Evolutionary conservation across 805 yeast species (phyloP), one percentile per base, ranked within the genome.

Genomic region (Lachancea dasiensis): DNA sequence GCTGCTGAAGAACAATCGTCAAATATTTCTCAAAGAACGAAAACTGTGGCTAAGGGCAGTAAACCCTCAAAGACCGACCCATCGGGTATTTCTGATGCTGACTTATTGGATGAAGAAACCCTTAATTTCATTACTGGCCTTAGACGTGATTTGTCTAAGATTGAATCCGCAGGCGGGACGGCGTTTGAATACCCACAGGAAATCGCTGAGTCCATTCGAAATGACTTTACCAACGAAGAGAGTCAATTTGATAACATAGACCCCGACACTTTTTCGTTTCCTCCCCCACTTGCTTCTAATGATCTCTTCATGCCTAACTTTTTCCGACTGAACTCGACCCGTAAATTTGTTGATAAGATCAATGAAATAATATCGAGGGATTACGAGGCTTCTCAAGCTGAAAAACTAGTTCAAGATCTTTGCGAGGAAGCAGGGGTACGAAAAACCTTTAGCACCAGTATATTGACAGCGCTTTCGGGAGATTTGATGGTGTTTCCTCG

Each of bases 401-500:
- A 67, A 34, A 59, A 60, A 38, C 52, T 68, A 34, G 66, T 68
- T 6, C 60, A 63, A 27, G 64, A 64, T 13, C 40, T 68, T n/a
- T 59, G 60, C 36, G 61, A 56, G 14, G 73, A 67, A 36, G 58
- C 64, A 4, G 73, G 73, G 36, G 60, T 69, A 8, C 58, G 68
- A 28, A 64, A 58, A 37, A 60, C 60, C 17, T 69, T 68, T 40
- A 69, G 70, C 40, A 63, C 68, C 2, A 61, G 61, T 36, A 64
- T 69, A 17, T 52, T 68, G 31, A 66, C 71, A 0, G 60, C 64
- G 8, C 58, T 68, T 20, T 65, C 71, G 34, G 73, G 73, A 52
- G 72, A 68, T 46, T 49, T 67, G 33, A 54, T 61, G 44, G 52
- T 67, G 31, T 64, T 69, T 39, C 68, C 70, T 30, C 58, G 66